Base-by-base conservation (phyloP, 2,329 filamentous ascomycete genomes). In the Trichoderma aggressivum region DNA sequence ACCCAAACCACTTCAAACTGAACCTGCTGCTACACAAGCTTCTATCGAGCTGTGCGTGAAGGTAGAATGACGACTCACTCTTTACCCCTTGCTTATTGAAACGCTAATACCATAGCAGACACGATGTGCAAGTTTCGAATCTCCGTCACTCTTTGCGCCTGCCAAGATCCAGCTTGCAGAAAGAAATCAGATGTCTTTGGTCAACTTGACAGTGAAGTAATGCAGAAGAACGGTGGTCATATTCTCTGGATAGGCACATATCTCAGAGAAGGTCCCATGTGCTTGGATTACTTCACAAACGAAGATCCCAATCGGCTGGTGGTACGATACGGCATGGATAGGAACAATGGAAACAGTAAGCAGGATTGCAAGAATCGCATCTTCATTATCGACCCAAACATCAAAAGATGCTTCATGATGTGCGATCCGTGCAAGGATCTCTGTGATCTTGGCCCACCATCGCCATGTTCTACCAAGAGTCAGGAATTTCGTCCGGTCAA, bases 301-400 rank as follows among this genome's bases (percentile, higher is more conserved):
- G 61, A 66, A 5, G 61, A 74, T 14, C 67, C 70, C 8, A 26
- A 71, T 12, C 66, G 72, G 7, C 30, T 72, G 10, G 50, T 73
- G 8, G 72, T 72, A 11, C 28, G n/a, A 5, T 63, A 63, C 14
- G 72, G 73, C n/a, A 73, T 74, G 72, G 28, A 64, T n/a, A 59
- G 55, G 6, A 56, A 55, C 32, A 70, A 73, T 26, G 64, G 53
- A 12, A 74, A 73, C 70, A 72, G 66, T 50, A 73, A 47, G 28
- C 72, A 71, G 28, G 72, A 74, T 28, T 74, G 73, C 55, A 72
- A 28, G 47, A 62, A 72, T 21, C 63, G 63, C 28, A 26, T 8
- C n/a, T 47, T 68, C 39, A 10, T 68, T 39, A 68, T 68, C 39
- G 55, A 68, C 11, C 39, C 65, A 5, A 56, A 32, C 10, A 32